Evolutionary conservation across 108 stramenopile species (phyloP).

Genomic region (Nannochloropsis granulata): DNA sequence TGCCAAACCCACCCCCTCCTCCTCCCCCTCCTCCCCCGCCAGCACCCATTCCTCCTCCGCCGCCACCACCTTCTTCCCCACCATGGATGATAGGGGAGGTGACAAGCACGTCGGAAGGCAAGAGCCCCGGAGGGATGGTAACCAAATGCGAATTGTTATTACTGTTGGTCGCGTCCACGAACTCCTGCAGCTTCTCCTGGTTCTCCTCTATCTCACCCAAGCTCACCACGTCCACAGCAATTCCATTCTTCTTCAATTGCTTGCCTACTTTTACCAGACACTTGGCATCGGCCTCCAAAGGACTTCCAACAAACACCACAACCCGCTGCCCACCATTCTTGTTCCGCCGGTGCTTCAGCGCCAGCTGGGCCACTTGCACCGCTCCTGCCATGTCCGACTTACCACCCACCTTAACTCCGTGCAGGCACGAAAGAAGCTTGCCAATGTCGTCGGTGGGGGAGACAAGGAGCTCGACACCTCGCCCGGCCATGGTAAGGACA

Average conservation of each 20-base stretch:
- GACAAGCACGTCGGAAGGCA: constrained; percentile 81
- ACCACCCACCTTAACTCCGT: constrained; percentile 44
- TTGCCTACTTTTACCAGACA: constrained; percentile 60
- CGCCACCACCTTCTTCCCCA: constrained; percentile 44
- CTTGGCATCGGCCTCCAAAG: constrained; percentile 36
- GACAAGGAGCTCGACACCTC: constrained; percentile 69
- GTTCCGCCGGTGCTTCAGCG: constrained; percentile 89
- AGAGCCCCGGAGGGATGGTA: constrained; percentile 77
- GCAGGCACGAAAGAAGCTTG: constrained; percentile 67
- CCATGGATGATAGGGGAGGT: constrained; percentile 61
- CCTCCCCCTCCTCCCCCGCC: constrained; percentile 22
- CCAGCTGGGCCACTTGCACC: constrained; percentile 79
- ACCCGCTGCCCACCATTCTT: constrained; percentile 93
- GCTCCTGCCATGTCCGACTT: constrained; percentile 54
- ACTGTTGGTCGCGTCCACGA: constrained; percentile 80
- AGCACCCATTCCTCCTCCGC: background rate
- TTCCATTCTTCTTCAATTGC: constrained; percentile 83
- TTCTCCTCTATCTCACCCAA: constrained; percentile 80
- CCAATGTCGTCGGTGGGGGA: constrained; percentile 88
- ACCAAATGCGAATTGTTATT: constrained; percentile 77
- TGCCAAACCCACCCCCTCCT: constrained; percentile 48
- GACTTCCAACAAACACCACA: constrained; percentile 75
- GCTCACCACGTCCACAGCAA: constrained; percentile 81
- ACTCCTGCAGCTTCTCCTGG: constrained; percentile 62
- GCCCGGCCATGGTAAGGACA: constrained; percentile 56